phyloP scores from a whole-genome alignment of 2,329 filamentous ascomycete species.

The Colletotrichum destructivum region DNA sequence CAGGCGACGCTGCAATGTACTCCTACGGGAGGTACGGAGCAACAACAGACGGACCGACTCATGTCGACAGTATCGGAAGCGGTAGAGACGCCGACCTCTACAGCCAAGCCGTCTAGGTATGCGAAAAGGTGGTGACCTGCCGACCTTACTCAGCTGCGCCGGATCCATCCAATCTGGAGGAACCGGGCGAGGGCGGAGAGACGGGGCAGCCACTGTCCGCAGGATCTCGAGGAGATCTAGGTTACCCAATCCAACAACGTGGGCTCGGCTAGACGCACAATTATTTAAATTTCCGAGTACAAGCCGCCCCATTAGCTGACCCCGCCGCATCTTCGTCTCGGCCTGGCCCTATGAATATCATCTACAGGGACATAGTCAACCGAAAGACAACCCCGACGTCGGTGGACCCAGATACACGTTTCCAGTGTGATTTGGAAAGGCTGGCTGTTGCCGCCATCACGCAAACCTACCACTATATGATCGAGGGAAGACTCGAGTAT shows the following conservation, averaged over 20 bases:
- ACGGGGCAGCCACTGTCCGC: background rate
- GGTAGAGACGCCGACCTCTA: slow-evolving; percentile 43
- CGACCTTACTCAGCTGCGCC: slow-evolving; percentile 48
- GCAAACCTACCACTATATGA: slow-evolving; percentile 66
- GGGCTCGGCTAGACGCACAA: slow-evolving; percentile 34
- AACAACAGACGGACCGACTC: slow-evolving; percentile 26
- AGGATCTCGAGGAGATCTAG: background rate
- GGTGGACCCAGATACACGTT: slow-evolving; percentile 49
- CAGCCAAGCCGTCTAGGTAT: slow-evolving; percentile 47
- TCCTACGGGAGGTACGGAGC: slow-evolving; percentile 44
- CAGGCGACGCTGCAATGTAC: slow-evolving; percentile 33
- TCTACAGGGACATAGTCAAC: slow-evolving; percentile 55
- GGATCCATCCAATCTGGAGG: slow-evolving; percentile 48
- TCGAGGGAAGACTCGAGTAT: slow-evolving; percentile 61
- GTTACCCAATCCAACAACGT: slow-evolving; percentile 7
- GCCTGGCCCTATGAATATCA: slow-evolving; percentile 60
- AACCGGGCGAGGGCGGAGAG: slow-evolving; percentile 46
- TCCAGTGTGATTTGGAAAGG: slow-evolving; percentile 54
- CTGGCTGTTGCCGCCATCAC: slow-evolving; percentile 60
- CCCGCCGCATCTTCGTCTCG: slow-evolving; percentile 56
- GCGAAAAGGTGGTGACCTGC: slow-evolving; percentile 50
- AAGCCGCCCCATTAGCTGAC: slow-evolving; percentile 65
- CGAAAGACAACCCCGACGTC: slow-evolving; percentile 47
- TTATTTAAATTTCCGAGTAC: slow-evolving; percentile 58
- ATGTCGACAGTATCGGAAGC: slow-evolving; percentile 20